Base-by-base conservation (phyloP, 768 basidiomycete genomes). In the Naganishia antarctica region DNA sequence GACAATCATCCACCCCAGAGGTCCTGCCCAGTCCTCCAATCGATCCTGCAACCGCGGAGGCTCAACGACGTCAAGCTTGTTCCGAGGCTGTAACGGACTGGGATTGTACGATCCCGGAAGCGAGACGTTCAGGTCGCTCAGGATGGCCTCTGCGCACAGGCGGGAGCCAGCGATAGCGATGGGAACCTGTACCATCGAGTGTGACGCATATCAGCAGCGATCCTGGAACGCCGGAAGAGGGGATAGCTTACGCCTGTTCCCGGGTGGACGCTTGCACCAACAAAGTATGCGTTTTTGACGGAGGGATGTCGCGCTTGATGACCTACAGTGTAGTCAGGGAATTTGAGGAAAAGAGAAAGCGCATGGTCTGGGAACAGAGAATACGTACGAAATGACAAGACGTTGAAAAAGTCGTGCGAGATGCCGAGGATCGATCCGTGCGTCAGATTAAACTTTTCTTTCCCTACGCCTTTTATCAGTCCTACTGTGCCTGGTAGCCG, bases 181-280 rank as follows among this genome's bases (percentile, higher is more conserved):
- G 16, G 79, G 79, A 0, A 79, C 78, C 67, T 67, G 44, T 29
- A 29, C 31, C 26, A 26, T 61, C 40, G 31, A 43, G 40, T 26
- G 25, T 32, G 0, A 40, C 37, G 2, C 47, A 23, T 11, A 40
- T 50, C 37, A 57, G 12, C 4, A 21, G 41, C 18, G n/a, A n/a
- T n/a, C n/a, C n/a, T n/a, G n/a, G n/a, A n/a, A n/a, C n/a, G n/a
- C n/a, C n/a, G n/a, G n/a, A 25, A 23, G 12, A 51, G 21, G 58
- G 13, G 1, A 25, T 5, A 28, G n/a, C 53, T 16, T 12, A 71
- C 71, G 31, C 78, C 80, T 12, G 80, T 80, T 44, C 80, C 80
- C 1, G 80, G 80, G 66, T 80, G 80, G 15, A 78, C 77, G 28
- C 76, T 77, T 0, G 80, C 80, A n/a, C 80, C 80, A 31, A 80